A percentile compares a stretch with the other conserved stretches of the same genome.
Evolutionary conservation across 1,284 basidiomycete species (phyloP).

Genomic region (Flammula alnicola): DNA sequence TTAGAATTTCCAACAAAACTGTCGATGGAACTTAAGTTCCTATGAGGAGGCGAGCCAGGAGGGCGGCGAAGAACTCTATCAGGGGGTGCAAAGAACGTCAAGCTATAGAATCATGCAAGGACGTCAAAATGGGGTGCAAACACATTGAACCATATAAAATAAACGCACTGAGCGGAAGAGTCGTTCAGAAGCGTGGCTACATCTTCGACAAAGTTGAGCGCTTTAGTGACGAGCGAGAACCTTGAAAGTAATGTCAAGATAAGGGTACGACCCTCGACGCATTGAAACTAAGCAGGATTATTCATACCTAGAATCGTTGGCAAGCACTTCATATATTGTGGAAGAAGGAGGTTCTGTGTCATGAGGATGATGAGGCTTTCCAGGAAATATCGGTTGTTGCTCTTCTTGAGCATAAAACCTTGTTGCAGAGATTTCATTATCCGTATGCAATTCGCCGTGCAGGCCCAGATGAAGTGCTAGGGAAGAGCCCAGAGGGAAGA

Average conservation of each 20-base stretch:
- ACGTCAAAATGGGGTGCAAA: background rate
- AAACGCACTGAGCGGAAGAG: slow-evolving; percentile 39
- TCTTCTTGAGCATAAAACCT: background rate
- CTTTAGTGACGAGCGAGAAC: slow-evolving; percentile 36
- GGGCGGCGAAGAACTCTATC: slow-evolving; percentile 44
- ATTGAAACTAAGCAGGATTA: background rate
- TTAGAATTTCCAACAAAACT: background rate
- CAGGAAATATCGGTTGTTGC: slow-evolving; percentile 13
- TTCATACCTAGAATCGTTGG: slow-evolving; percentile 38
- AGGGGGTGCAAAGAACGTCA: slow-evolving; percentile 61
- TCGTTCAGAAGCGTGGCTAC: slow-evolving; percentile 47
- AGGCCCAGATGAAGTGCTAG: slow-evolving; percentile 3
- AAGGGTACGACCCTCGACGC: slow-evolving; percentile 1
- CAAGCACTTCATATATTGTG: slow-evolving; percentile 49
- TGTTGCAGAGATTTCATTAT: background rate
- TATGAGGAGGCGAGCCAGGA: background rate
- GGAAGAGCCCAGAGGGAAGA: slow-evolving; percentile 9
- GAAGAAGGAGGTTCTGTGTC: background rate
- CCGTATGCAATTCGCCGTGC: background rate
- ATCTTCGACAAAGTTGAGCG: slow-evolving; percentile 49
- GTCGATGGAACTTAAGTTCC: background rate
- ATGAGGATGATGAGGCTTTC: background rate
- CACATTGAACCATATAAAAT: no score
- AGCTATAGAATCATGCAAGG: slow-evolving; percentile 31
- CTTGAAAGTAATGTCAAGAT: slow-evolving; percentile 7